A percentile compares a stretch with the other conserved stretches of the same genome.
Conservation (phyloP, 805 yeast genomes). For the Saturnispora bothae region DNA sequence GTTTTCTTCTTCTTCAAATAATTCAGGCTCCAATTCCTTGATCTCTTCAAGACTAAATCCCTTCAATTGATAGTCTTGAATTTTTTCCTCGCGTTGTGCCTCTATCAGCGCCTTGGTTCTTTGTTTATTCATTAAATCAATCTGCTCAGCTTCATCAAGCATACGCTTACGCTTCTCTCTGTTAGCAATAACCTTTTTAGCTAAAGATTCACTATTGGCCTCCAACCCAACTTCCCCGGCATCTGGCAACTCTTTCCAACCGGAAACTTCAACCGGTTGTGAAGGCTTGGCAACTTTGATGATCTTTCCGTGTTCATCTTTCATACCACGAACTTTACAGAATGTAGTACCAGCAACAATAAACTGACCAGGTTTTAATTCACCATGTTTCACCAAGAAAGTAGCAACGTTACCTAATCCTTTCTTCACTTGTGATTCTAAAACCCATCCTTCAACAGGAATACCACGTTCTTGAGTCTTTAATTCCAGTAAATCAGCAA, state of each 20-base stretch:
- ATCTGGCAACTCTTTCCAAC: slow-evolving; percentile 89
- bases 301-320: slow-evolving; percentile 58
- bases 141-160: slow-evolving; percentile 49
- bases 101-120: slow-evolving; percentile 46
- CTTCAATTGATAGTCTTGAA: slow-evolving; percentile 46
- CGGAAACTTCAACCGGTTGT: slow-evolving; percentile 80
- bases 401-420: slow-evolving; percentile 85
- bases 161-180: slow-evolving; percentile 44
- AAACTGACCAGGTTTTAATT: slow-evolving; percentile 56
- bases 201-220: slow-evolving; percentile 62
- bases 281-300: slow-evolving; percentile 71
- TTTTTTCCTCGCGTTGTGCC: slow-evolving; percentile 39
- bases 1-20: slow-evolving; percentile 24
- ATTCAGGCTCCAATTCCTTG: slow-evolving; percentile 25
- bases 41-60: slow-evolving; percentile 48
- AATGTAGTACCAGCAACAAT: slow-evolving; percentile 80
- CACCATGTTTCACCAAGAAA: slow-evolving; percentile 70
- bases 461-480: slow-evolving; percentile 46
- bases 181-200: slow-evolving; percentile 64
- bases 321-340: slow-evolving; percentile 73
- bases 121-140: slow-evolving; percentile 60
- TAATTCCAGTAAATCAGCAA: slow-evolving; percentile 75
- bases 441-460: slow-evolving; percentile 74
- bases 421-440: slow-evolving; percentile 74
- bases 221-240: slow-evolving; percentile 82